Evolutionary conservation across 805 yeast species (phyloP), one percentile per base, ranked within the genome.

Genomic region (Wickerhamiella siamensis): DNA sequence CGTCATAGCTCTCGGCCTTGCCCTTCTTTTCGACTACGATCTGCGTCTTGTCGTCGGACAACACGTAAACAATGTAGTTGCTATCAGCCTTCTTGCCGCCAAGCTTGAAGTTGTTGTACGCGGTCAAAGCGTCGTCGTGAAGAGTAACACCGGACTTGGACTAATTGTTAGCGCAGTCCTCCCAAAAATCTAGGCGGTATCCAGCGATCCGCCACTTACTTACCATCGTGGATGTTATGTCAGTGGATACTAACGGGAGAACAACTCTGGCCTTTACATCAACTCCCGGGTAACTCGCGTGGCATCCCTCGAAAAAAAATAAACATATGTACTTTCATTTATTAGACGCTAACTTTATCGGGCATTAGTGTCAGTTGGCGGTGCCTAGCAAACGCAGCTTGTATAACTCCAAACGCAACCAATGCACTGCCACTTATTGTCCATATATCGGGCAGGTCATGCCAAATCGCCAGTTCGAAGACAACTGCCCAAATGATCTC

Each of bases 91-190:
- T 82, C 69, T 83, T 83, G 44, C 62, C 59, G 54, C 95, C 95
- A 61, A 88, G 74, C 72, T 91, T 91, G 66, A 91, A 76, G 60
- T 87, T 95, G 63, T 88, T 84, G 79, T 87, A 91, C 45, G 96
- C 94, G 53, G 75, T 70, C 62, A 88, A 73, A 51, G 96, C 84
- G 62, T 86, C 95, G 64, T 88, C 91, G 55, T 81, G 77, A 56
- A 81, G 83, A 51, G 83, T 77, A 60, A 81, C 88, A 69, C 91
- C 77, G 38, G 50, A 49, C 22, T 14, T 36, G 20, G 38, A 36
- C 38, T 36, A 29, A 24, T 19, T 4, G 36, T 21, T 35, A 19
- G 39, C 12, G 12, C 19, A 4, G 35, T 22, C 8, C 14, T n/a
- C 21, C 35, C 10, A 17, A 22, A 4, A 5, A 12, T 16, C 10